Conservation (phyloP, 805 yeast species). For the Myxozyma neotropica region DNA sequence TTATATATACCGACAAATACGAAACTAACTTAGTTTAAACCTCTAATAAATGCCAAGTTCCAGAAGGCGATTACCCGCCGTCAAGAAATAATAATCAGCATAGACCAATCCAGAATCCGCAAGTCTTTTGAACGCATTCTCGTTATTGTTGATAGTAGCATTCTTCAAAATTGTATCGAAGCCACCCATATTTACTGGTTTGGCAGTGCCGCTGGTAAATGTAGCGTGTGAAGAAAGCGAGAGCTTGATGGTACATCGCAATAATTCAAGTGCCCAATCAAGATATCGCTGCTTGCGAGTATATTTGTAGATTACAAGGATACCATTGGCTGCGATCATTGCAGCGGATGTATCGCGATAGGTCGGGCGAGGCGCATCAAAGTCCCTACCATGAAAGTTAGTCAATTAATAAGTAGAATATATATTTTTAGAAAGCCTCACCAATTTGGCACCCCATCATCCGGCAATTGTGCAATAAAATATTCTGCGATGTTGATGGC, state of each 20-base stretch:
- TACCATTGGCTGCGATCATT: constrained; percentile 41
- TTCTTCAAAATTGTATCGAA: constrained; percentile 38
- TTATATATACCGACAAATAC: too few relatives aligned
- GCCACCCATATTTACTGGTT: constrained; percentile 35
- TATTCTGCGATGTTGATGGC: constrained; percentile 38
- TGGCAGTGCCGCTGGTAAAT: constrained; percentile 15
- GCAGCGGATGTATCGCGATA: constrained; percentile 41
- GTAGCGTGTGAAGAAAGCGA: constrained; percentile 16
- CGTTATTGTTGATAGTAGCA: constrained; percentile 39
- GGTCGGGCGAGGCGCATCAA: constrained; percentile 39
- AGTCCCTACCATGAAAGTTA: constrained; percentile 37
- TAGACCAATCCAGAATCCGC: constrained; percentile 42
- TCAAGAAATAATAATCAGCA: constrained; percentile 43
- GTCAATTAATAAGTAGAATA: background rate
- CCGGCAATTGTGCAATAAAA: constrained; percentile 37
- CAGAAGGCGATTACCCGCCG: constrained; percentile 40
- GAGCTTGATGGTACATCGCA: constrained; percentile 31
- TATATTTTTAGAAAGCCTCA: background rate
- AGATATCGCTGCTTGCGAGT: constrained; percentile 30
- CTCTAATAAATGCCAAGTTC: constrained; percentile 36
- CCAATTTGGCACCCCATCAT: constrained; percentile 38
- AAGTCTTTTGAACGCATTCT: constrained; percentile 30
- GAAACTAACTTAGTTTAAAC: too few relatives aligned
- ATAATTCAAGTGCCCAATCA: constrained; percentile 32
- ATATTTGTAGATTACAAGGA: constrained; percentile 38